A percentile compares a stretch with the other conserved stretches of the same genome.
Evolutionary conservation across 805 yeast genomes (phyloP).

Genomic region (Starmerella floricola): DNA sequence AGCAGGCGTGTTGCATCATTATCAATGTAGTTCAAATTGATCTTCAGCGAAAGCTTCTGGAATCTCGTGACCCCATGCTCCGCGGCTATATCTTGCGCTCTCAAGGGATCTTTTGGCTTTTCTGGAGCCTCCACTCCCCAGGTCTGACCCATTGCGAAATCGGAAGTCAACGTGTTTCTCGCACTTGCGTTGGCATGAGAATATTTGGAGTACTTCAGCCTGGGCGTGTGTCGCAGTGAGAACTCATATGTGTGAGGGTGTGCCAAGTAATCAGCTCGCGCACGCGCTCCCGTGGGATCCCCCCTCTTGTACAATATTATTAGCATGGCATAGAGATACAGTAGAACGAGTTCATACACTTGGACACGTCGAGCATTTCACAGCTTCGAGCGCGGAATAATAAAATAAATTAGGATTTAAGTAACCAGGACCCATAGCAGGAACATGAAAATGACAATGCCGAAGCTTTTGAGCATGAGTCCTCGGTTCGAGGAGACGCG

Average conservation of each 20-base stretch:
- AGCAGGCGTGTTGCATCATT: slow-evolving; percentile 4
- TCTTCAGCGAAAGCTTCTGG: slow-evolving; percentile 10
- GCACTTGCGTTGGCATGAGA: no score
- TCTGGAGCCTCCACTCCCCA: not conserved
- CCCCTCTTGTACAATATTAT: no score
- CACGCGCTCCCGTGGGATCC: no score
- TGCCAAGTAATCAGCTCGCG: no score
- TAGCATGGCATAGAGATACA: not conserved
- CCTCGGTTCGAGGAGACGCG: slow-evolving; percentile 81
- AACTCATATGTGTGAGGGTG: no score
- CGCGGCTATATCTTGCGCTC: not conserved
- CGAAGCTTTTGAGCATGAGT: slow-evolving; percentile 82
- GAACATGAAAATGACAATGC: slow-evolving; percentile 52
- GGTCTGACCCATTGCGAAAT: slow-evolving; percentile 5
- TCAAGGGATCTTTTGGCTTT: not conserved
- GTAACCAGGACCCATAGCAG: slow-evolving; percentile 27
- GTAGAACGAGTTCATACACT: not conserved
- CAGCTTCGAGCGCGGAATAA: not conserved
- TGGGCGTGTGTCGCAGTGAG: no score
- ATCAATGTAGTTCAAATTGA: slow-evolving; percentile 1
- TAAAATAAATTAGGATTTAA: slow-evolving; percentile 1
- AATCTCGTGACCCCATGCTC: slow-evolving; percentile 1
- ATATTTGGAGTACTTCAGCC: no score
- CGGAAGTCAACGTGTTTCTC: no score
- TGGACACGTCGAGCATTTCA: not conserved